Evolutionary conservation across 108 stramenopile species (phyloP).

Genomic region (Pelagomonas calceolata): DNA sequence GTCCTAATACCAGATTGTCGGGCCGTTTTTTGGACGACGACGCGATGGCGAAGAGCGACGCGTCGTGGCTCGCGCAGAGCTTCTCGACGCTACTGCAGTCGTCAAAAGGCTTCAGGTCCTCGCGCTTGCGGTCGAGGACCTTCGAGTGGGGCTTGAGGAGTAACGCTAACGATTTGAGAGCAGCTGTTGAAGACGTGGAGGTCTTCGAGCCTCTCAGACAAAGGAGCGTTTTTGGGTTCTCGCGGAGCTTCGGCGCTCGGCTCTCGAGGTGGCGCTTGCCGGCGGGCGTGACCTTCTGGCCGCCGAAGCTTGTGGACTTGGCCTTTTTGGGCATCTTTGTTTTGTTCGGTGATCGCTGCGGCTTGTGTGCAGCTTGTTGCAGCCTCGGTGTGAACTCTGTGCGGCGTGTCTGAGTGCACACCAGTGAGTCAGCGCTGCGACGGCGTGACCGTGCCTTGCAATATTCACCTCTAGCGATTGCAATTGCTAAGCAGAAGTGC

Average conservation of each 20-base stretch:
- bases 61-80: conserved; percentile 87
- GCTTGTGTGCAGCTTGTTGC: too few relatives aligned
- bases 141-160: neutral
- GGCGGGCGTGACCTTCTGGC: neutral
- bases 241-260: neutral
- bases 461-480: too few relatives aligned
- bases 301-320: neutral
- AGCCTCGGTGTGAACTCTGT: too few relatives aligned
- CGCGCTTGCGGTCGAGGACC: neutral
- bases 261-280: neutral
- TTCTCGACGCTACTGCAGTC: conserved; percentile 65
- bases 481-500: too few relatives aligned
- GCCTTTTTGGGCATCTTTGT: neutral
- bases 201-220: neutral
- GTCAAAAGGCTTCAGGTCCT: conserved; percentile 43
- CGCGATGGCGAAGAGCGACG: conserved; percentile 75
- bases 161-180: neutral
- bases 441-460: too few relatives aligned
- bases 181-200: neutral
- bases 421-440: too few relatives aligned
- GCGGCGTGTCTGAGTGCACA: too few relatives aligned
- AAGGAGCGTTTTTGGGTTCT: neutral
- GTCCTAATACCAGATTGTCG: conserved; percentile 86
- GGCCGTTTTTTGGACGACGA: conserved; percentile 98
- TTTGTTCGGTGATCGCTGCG: too few relatives aligned